Evolutionary conservation across 148 eudicot genomes (phyloP), one percentile per base, ranked within the genome.

Genomic region (Chenopodium quinoa): DNA sequence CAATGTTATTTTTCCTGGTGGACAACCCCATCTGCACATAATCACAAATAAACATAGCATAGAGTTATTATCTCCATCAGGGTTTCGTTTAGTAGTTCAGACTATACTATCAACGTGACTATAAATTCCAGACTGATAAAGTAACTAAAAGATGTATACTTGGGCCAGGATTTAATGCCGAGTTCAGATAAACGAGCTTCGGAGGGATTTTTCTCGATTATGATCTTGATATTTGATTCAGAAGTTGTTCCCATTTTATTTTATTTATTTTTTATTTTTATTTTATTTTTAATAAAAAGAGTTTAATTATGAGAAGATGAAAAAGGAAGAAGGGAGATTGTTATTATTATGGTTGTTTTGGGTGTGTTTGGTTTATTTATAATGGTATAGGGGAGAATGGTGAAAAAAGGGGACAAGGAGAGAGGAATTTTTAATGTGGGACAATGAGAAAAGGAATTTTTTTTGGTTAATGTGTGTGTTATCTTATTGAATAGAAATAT

Each of bases 151-250:
- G 5, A 56, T 17, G 22, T 17, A 56, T 34, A 65, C 83, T 88
- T 88, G 23, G 90, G 90, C 90, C 90, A 88, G 9, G 88, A 88
- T 48, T 78, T 83, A 13, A 88, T 82, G 25, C 90, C 90, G 44
- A 88, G 80, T 25, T 88, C 87, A 32, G 88, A 73, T 62, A 88
- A 80, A 48, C 88, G 86, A 52, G 85, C 80, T 3, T 88, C 90
- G 2, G 90, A 82, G 10, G 82, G 85, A 62, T 86, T 88, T 77
- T 71, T 83, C 80, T 88, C 90, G 3, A 88, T 80, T 67, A 76
- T 82, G 78, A 88, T 81, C 25, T 83, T 76, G 7, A 83, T 65
- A 10, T 74, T 29, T 71, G 89, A 75, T 32, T 82, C 78, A 2
- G 83, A 78, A 31, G 83, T 34, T 5, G 84, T 67, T 67, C 80